phyloP scores from a whole-genome alignment of 371 early-diverging fungal genomes.

The Sporodiniella umbellata region DNA sequence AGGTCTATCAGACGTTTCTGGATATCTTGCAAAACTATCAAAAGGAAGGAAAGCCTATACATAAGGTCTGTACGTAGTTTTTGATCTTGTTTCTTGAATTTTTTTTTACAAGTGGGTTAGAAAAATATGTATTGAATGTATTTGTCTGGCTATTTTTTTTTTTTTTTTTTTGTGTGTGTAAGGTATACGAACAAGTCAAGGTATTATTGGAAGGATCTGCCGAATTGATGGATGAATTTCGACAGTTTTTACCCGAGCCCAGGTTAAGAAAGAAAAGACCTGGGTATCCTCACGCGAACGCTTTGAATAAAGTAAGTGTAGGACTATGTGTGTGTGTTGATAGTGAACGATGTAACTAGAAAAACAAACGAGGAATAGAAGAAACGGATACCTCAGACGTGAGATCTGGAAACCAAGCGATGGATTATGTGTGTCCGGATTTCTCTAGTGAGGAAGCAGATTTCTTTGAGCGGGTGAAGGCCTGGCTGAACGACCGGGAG shows the following conservation, averaged over 20 bases:
- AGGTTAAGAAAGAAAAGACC: conserved; percentile 13
- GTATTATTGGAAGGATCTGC: conserved; percentile 74
- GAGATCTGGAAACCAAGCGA: conserved; percentile 1
- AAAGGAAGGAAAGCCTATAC: conserved; percentile 85
- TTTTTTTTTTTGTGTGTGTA: background rate
- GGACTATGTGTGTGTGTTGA: too few species aligned
- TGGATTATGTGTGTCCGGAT: conserved; percentile 20
- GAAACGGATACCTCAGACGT: conserved; percentile 6
- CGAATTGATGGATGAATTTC: conserved; percentile 91
- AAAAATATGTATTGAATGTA: too few species aligned
- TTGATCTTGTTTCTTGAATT: too few species aligned
- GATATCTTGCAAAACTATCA: conserved; percentile 95
- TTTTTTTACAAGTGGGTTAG: too few species aligned
- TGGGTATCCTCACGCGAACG: too few species aligned
- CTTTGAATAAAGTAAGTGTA: too few species aligned
- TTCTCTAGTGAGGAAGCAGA: conserved; percentile 4
- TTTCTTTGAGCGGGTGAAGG: conserved; percentile 88
- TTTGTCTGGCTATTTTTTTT: too few species aligned
- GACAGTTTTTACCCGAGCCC: conserved; percentile 87
- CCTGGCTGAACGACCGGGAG: conserved; percentile 74
- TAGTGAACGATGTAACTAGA: background rate
- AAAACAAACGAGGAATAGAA: conserved; percentile 2
- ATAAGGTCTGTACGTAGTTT: conserved; percentile 53
- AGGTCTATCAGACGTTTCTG: conserved; percentile 89
- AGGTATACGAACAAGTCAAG: conserved; percentile 90